phyloP scores from a whole-genome alignment of 2,329 filamentous ascomycete genomes.

The Monosporascus sp. region DNA sequence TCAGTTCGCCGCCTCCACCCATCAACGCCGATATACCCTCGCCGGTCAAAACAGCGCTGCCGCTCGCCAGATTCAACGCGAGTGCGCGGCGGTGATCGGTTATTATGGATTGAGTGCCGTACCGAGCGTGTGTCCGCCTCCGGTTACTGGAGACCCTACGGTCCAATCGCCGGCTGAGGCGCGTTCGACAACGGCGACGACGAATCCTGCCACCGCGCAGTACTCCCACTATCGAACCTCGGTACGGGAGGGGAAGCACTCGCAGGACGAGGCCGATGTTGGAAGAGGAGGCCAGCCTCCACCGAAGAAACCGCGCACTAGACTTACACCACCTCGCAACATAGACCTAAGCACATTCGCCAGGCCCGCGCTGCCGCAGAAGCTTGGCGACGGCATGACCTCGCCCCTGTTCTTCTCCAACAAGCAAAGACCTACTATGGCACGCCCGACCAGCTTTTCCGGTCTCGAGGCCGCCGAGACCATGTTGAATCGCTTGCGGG shows the following conservation, averaged over 20 bases:
- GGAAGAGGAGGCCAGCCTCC: slow-evolving; percentile 17
- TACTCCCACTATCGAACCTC: slow-evolving; percentile 10
- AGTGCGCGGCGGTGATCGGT: slow-evolving; percentile 20
- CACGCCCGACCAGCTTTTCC: slow-evolving; percentile 32
- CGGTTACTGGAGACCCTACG: slow-evolving; percentile 12
- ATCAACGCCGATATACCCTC: slow-evolving; percentile 15
- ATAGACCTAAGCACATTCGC: slow-evolving; percentile 36
- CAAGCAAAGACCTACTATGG: slow-evolving; percentile 29
- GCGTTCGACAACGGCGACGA: slow-evolving; percentile 7
- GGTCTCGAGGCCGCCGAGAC: slow-evolving; percentile 37
- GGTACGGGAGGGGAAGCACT: slow-evolving; percentile 14
- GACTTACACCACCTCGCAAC: slow-evolving; percentile 38
- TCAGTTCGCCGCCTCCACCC: slow-evolving; percentile 14
- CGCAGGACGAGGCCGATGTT: slow-evolving; percentile 13
- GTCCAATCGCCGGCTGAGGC: slow-evolving; percentile 9
- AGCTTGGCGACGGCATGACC: slow-evolving; percentile 32
- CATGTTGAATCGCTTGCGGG: slow-evolving; percentile 42
- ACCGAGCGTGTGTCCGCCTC: slow-evolving; percentile 11
- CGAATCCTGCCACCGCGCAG: slow-evolving; percentile 8
- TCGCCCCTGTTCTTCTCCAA: slow-evolving; percentile 51
- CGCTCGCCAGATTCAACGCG: slow-evolving; percentile 15
- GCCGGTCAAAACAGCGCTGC: slow-evolving; percentile 16
- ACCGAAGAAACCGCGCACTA: slow-evolving; percentile 42
- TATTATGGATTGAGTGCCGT: slow-evolving; percentile 25
- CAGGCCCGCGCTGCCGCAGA: slow-evolving; percentile 19